These are phyloP conservation scores for Xylariaceae sp. DNA, from an alignment of 2,329 filamentous ascomycete species.

Conservation along the genomic window DNA sequence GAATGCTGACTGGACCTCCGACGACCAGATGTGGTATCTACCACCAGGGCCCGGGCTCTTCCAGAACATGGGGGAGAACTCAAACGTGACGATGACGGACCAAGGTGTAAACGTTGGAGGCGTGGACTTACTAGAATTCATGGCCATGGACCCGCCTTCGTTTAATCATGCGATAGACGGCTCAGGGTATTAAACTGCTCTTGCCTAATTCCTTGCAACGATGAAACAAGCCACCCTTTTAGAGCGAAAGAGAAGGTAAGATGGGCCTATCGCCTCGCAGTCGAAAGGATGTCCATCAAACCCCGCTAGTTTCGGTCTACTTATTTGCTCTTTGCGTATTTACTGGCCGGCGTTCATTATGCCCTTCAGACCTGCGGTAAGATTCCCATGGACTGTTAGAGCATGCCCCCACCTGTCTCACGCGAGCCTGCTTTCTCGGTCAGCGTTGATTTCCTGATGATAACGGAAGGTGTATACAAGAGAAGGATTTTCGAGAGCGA, in stretches of 20 bases:
- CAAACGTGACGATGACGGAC: conserved; percentile 65
- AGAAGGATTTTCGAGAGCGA: neutral
- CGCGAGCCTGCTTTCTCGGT: conserved; percentile 11
- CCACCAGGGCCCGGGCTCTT: conserved; percentile 66
- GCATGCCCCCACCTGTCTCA: conserved; percentile 12
- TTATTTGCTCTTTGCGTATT: conserved; percentile 3
- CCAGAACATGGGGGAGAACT: conserved; percentile 62
- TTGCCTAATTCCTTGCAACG: neutral
- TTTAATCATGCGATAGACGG: conserved; percentile 30
- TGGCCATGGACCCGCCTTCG: conserved; percentile 58
- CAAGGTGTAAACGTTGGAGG: conserved; percentile 70
- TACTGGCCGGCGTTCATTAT: neutral
- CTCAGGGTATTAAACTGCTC: conserved; percentile 24
- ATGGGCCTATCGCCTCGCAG: neutral
- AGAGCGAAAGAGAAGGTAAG: neutral
- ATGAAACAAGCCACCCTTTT: neutral
- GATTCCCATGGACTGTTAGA: conserved; percentile 13
- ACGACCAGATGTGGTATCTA: conserved; percentile 69
- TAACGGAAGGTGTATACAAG: conserved; percentile 5
- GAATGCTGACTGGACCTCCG: conserved; percentile 54
- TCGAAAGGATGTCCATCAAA: neutral
- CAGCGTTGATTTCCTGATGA: neutral
- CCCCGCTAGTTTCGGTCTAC: neutral
- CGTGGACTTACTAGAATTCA: conserved; percentile 68
- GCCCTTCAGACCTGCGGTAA: conserved; percentile 7